Base-by-base conservation (phyloP, 345 rosid genomes). In the Heritiera fomes region DNA sequence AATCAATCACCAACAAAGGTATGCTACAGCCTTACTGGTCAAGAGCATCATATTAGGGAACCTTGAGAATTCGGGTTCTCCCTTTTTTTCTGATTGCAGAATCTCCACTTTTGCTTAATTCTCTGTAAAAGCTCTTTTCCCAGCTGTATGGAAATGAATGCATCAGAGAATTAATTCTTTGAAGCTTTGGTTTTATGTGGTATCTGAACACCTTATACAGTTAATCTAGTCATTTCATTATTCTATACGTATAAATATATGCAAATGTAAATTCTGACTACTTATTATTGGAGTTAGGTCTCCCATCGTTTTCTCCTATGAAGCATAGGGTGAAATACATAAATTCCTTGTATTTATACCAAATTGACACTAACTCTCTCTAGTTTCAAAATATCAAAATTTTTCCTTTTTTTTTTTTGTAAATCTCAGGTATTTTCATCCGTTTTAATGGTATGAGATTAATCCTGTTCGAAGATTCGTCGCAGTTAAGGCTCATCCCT, bases 1-100 rank as follows among this genome's bases (percentile, higher is more conserved):
- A 89, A 96, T 80, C 98, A 93, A 80, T 93, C 97, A 20, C 89
- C 95, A 43, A 75, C 93, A 73, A 96, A 91, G 99, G 99, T 95
- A 88, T 53, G 71, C 8, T 43, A 34, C 41, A 43, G 43, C 70
- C 59, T 32, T 62, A 50, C 45, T 18, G 58, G 34, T 80, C 78
- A 43, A 81, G 46, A 34, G 17, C 43, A 70, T 55, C 30, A 30
- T 32, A 14, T 41, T 52, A 46, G 38, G 30, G 13, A 23, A 46
- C 59, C 5, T 68, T 18, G 55, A 34, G 12, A n/a, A 7, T 8
- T 32, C 62, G 9, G 6, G 47, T 53, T 34, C 34, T 72, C 75
- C 10, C 23, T 52, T 47, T 74, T 34, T 32, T 18, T 47, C 10
- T 7, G 6, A 13, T 32, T 64, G 45, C 64, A 43, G 12, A 40